Conservation (phyloP, 2,329 filamentous ascomycete genomes). For the Cladophialophora exuberans region DNA sequence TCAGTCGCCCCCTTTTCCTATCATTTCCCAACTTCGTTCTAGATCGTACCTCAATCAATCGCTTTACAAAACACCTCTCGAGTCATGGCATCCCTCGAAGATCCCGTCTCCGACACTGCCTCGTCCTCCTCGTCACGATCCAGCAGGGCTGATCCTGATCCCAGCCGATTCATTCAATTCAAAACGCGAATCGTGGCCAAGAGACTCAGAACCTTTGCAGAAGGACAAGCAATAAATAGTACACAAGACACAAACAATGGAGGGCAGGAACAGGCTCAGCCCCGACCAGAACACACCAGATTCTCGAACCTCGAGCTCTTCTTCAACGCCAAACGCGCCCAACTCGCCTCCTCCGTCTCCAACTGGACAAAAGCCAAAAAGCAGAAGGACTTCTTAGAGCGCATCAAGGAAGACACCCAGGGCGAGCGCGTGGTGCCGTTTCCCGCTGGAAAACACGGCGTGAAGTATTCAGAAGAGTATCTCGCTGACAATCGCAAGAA, state of each 20-base stretch:
- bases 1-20: too few species aligned
- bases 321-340: constrained; percentile 12
- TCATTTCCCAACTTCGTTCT: too few species aligned
- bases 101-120: too few species aligned
- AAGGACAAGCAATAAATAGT: not conserved
- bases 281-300: constrained; percentile 3
- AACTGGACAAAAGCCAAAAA: not conserved
- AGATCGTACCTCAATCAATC: too few species aligned
- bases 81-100: too few species aligned
- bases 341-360: too few species aligned
- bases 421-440: not conserved
- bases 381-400: not conserved
- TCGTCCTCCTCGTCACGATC: too few species aligned
- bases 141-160: too few species aligned
- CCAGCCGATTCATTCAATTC: too few species aligned
- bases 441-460: not conserved
- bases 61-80: too few species aligned
- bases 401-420: not conserved
- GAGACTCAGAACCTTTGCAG: too few species aligned
- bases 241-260: not conserved
- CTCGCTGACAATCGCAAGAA: not conserved
- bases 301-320: constrained; percentile 9
- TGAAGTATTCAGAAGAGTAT: not conserved
- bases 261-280: not conserved
- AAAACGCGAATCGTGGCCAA: too few species aligned